These are phyloP conservation scores for Durusdinium trenchii DNA, from an alignment of 73 alveolate species.

Conservation along the genomic window DNA sequence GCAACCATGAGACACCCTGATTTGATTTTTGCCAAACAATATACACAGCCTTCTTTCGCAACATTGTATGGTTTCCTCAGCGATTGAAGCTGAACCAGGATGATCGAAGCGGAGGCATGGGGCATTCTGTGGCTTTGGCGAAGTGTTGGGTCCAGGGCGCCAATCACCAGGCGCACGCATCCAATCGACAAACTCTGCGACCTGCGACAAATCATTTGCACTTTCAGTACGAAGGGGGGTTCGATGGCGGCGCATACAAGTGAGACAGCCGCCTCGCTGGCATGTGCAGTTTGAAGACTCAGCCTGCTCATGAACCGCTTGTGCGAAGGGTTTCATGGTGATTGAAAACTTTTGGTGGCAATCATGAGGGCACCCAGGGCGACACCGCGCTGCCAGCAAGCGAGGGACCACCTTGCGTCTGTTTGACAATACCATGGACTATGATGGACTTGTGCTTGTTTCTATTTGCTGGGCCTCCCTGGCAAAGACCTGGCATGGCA, in stretches of 20 bases:
- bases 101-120: not conserved
- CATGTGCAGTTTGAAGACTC: conserved; percentile 73
- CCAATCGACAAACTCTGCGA: conserved; percentile 46
- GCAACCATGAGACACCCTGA: not conserved
- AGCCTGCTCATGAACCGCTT: not conserved
- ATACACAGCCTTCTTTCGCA: conserved; percentile 46
- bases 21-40: too few species aligned
- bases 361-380: conserved; percentile 68
- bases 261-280: conserved; percentile 32
- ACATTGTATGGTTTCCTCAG: conserved; percentile 75
- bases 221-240: not conserved
- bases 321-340: not conserved
- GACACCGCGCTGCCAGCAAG: conserved; percentile 69
- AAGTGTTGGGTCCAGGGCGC: conserved; percentile 86
- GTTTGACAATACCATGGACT: not conserved
- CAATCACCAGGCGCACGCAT: conserved; percentile 38
- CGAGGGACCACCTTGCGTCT: conserved; percentile 47
- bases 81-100: not conserved
- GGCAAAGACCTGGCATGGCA: conserved; percentile 45
- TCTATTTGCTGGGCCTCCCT: conserved; percentile 15
- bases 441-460: not conserved
- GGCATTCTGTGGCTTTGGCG: conserved; percentile 17
- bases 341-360: not conserved
- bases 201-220: not conserved
- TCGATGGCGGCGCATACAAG: not conserved